Conservation (phyloP, 176 grass and related monocot species). For the Stipa capillata region DNA sequence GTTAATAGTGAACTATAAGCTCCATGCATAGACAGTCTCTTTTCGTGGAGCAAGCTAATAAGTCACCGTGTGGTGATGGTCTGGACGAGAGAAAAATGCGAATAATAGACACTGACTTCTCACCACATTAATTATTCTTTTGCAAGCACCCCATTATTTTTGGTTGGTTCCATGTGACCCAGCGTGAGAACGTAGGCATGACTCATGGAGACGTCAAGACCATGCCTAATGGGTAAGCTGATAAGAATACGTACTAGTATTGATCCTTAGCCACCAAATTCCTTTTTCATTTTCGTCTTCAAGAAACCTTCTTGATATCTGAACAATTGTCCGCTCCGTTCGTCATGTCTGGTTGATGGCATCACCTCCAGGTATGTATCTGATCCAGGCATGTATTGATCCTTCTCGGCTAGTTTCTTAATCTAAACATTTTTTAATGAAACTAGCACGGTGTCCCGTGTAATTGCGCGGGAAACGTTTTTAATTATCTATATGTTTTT, state of each 20-base stretch:
- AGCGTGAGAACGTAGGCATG: constrained; percentile 10
- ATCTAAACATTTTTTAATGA: too few relatives aligned
- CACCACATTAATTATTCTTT: neutral
- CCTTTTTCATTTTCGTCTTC: neutral
- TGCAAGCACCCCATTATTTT: neutral
- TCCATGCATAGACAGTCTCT: neutral
- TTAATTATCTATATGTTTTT: too few relatives aligned
- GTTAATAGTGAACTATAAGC: neutral
- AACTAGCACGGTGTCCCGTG: too few relatives aligned
- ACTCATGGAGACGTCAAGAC: constrained; percentile 34
- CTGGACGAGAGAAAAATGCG: neutral
- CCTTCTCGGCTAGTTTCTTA: neutral
- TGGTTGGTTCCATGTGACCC: neutral
- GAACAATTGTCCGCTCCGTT: neutral
- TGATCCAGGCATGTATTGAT: neutral
- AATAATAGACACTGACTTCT: constrained; percentile 10
- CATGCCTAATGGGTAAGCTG: neutral
- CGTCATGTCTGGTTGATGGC: neutral
- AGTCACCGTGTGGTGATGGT: neutral
- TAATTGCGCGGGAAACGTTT: too few relatives aligned
- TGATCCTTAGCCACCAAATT: neutral
- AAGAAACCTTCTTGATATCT: neutral
- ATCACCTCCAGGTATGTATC: neutral
- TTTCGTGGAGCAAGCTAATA: neutral
- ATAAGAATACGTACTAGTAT: constrained; percentile 23